These are phyloP conservation scores for Danielozyma ontarioensis DNA, from an alignment of 805 yeast species.

Conservation along the genomic window DNA sequence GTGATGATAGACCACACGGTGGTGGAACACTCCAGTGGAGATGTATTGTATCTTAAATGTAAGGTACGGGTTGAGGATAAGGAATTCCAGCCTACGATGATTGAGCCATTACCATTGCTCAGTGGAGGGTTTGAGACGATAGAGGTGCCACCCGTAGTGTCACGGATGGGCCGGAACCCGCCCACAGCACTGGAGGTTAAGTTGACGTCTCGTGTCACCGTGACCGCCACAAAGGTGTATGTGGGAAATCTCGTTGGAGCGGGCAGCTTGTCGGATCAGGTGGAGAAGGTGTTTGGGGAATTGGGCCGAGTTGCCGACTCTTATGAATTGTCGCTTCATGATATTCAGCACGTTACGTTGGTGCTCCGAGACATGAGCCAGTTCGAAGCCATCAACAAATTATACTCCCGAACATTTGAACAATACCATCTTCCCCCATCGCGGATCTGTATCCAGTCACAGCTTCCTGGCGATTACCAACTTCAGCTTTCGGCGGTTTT, in stretches of 20 bases:
- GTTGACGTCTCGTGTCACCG: background rate
- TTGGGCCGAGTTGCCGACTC: slow-evolving; percentile 29
- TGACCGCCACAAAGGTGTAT: slow-evolving; percentile 16
- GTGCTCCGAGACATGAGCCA: slow-evolving; percentile 58
- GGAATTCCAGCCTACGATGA: slow-evolving; percentile 10
- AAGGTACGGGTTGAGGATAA: slow-evolving; percentile 45
- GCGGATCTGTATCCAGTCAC: slow-evolving; percentile 74
- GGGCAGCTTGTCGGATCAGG: slow-evolving; percentile 32
- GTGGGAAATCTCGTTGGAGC: slow-evolving; percentile 22
- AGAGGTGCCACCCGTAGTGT: slow-evolving; percentile 7
- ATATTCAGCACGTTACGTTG: slow-evolving; percentile 57
- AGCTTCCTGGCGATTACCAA: slow-evolving; percentile 28
- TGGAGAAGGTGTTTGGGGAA: slow-evolving; percentile 43
- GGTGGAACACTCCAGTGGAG: slow-evolving; percentile 51
- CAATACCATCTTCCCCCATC: slow-evolving; percentile 74
- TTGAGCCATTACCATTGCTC: slow-evolving; percentile 34
- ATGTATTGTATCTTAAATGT: slow-evolving; percentile 63
- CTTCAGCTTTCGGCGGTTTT: slow-evolving; percentile 62
- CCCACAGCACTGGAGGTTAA: background rate
- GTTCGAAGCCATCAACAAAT: slow-evolving; percentile 56
- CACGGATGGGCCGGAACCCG: background rate
- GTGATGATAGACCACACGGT: slow-evolving; percentile 35
- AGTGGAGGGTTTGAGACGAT: slow-evolving; percentile 36
- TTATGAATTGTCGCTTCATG: slow-evolving; percentile 30
- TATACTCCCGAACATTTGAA: slow-evolving; percentile 54